These are phyloP conservation scores for Elasticomyces elasticus DNA, from an alignment of 495 filamentous ascomycete species.

Conservation along the genomic window DNA sequence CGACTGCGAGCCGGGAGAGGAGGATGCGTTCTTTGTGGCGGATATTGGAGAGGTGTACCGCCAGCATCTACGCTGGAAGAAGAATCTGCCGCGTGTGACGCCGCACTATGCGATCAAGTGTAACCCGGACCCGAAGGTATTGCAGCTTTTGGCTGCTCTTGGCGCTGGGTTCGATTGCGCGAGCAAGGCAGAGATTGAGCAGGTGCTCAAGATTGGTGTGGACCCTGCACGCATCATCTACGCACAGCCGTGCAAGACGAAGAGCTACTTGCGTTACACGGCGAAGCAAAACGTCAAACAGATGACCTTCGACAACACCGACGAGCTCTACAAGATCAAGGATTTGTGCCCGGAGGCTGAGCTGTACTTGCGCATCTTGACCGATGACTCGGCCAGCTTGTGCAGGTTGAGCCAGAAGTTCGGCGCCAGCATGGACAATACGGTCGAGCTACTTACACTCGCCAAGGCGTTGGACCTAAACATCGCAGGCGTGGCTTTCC, in stretches of 20 bases:
- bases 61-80: slow-evolving; percentile 96
- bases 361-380: slow-evolving; percentile 85
- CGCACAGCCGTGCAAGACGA: slow-evolving; percentile 98
- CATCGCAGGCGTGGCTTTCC: slow-evolving; percentile 93
- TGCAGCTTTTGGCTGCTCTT: slow-evolving; percentile 74
- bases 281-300: slow-evolving; percentile 76
- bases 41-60: slow-evolving; percentile 98
- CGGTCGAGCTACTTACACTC: slow-evolving; percentile 63
- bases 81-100: slow-evolving; percentile 82
- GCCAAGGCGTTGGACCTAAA: slow-evolving; percentile 86
- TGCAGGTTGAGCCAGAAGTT: slow-evolving; percentile 96
- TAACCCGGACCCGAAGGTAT: slow-evolving; percentile 83
- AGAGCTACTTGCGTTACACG: slow-evolving; percentile 89
- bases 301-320: slow-evolving; percentile 98
- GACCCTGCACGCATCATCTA: slow-evolving; percentile 94
- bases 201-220: slow-evolving; percentile 72
- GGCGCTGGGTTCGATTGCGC: slow-evolving; percentile 98
- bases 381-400: slow-evolving; percentile 88
- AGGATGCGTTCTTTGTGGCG: slow-evolving; percentile 96
- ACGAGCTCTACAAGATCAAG: slow-evolving; percentile 97
- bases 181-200: slow-evolving; percentile 91
- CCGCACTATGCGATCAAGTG: slow-evolving; percentile 99
- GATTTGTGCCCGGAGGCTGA: slow-evolving; percentile 78
- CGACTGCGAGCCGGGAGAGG: slow-evolving; percentile 74
- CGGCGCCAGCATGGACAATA: slow-evolving; percentile 76